Base-by-base conservation (phyloP, 2,329 filamentous ascomycete genomes). In the Pseudogymnoascus sp. region DNA sequence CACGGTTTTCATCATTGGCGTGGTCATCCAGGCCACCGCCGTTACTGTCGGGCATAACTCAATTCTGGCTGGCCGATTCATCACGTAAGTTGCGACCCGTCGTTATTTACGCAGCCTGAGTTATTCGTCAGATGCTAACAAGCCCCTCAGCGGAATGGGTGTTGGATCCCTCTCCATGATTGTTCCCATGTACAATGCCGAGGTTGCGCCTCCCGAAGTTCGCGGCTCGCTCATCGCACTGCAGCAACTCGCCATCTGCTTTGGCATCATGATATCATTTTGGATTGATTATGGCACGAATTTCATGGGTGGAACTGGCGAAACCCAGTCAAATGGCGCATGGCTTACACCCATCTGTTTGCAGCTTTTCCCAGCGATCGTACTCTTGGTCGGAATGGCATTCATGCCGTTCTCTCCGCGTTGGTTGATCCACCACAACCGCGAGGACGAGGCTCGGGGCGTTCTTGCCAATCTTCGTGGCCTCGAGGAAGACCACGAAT, bases 361-460 rank as follows among this genome's bases (percentile, higher is more conserved):
- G 0, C 90, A 93, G 69, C 79, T 92, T 3, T 78, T 80, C 0
- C 89, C 89, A 0, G 88, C 88, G 0, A 68, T 86, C 1, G 68
- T 91, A 3, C 81, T 93, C 1, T 83, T 87, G 29, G 69, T 82
- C 10, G 89, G 89, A 38, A 92, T 92, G 82, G 70, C 89, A 10
- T 90, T 90, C 76, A 90, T 93, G 88, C 90, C 89, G 0, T 91
- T 89, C 75, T 88, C 84, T 0, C 90, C 90, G 0, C 82, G 90
- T 68, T 92, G 88, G 88, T 81, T 93, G 1, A 77, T 89, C 7
- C 85, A 91, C 72, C 86, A 89, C 69, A 79, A 77, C 63, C 85
- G 88, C 37, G 88, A 92, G 69, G 80, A 80, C 0, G 89, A 93
- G 72, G 88, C 87, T 0, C 82, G 83, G 15, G 72, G 72, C 9